A percentile compares a stretch with the other conserved stretches of the same genome.
Conservation (phyloP, 257 asterid species). For the Nemophila menziesii region DNA sequence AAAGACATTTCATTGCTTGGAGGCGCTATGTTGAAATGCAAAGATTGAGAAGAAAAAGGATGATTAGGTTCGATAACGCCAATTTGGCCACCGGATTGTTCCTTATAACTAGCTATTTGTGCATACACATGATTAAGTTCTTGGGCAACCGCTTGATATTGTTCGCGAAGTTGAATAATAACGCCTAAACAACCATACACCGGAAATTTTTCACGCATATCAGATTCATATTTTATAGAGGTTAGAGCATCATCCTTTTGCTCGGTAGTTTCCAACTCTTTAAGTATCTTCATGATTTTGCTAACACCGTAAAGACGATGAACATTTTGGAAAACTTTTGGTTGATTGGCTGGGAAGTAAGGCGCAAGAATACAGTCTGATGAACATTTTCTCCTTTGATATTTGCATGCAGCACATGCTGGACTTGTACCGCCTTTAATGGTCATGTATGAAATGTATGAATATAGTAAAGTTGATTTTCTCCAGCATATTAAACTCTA, state of each 20-base stretch:
- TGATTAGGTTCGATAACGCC: background rate
- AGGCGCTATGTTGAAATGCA: background rate
- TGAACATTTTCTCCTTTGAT: constrained; percentile 45
- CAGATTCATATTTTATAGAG: constrained; percentile 55
- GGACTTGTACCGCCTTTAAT: constrained; percentile 37
- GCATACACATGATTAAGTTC: constrained; percentile 21
- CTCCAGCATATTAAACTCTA: background rate
- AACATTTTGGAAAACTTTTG: constrained; percentile 40
- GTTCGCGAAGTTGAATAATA: constrained; percentile 22
- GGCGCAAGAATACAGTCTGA: constrained; percentile 48
- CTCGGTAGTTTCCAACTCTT: constrained; percentile 9
- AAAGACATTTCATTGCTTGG: background rate
- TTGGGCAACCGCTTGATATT: constrained; percentile 9
- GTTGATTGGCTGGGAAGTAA: constrained; percentile 45
- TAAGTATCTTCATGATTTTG: constrained; percentile 28
- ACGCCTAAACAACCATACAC: constrained; percentile 37
- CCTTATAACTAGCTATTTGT: constrained; percentile 16
- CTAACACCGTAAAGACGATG: constrained; percentile 61
- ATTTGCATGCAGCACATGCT: constrained; percentile 75
- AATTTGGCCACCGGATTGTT: constrained; percentile 6
- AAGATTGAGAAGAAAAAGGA: background rate
- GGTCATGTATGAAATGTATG: constrained; percentile 20
- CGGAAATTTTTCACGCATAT: constrained; percentile 37
- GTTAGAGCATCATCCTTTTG: constrained; percentile 50
- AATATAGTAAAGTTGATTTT: too few species aligned